Evolutionary conservation across 2,329 filamentous ascomycete species (phyloP).

Genomic region (Phaeosphaeriaceae sp.): DNA sequence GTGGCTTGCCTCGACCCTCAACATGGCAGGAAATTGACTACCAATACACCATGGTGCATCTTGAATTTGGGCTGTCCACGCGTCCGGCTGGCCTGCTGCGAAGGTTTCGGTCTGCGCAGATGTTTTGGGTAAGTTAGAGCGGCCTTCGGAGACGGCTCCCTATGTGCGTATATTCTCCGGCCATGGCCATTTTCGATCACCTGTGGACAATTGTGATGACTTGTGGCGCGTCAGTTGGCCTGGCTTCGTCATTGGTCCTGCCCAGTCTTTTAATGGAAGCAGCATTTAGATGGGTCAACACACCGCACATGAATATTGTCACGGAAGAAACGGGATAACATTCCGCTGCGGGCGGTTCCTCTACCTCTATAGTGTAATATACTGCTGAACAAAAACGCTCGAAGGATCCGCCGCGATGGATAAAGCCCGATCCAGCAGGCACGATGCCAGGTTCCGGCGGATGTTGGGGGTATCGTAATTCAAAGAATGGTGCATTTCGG

Average conservation of each 20-base stretch:
- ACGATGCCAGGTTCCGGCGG: slow-evolving; percentile 19
- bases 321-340: slow-evolving; percentile 20
- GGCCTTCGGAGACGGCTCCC: not conserved
- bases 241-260: not conserved
- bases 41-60: not conserved
- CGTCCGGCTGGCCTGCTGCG: not conserved
- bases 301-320: not conserved
- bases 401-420: slow-evolving; percentile 5
- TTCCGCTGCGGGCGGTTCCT: slow-evolving; percentile 25
- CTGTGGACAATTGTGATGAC: not conserved
- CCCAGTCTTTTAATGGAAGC: not conserved
- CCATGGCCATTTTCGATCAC: not conserved
- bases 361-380: slow-evolving; percentile 26
- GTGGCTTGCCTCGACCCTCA: not conserved
- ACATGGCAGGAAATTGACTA: not conserved
- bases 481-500: slow-evolving; percentile 39
- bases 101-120: not conserved
- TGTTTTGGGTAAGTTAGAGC: not conserved
- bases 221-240: not conserved
- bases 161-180: not conserved
- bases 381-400: not conserved
- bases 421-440: slow-evolving; percentile 33
- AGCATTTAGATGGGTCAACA: not conserved
- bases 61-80: not conserved
- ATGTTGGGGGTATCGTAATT: slow-evolving; percentile 29